phyloP scores from a whole-genome alignment of 2,329 filamentous ascomycete genomes.

The Mycocentrospora acerina region DNA sequence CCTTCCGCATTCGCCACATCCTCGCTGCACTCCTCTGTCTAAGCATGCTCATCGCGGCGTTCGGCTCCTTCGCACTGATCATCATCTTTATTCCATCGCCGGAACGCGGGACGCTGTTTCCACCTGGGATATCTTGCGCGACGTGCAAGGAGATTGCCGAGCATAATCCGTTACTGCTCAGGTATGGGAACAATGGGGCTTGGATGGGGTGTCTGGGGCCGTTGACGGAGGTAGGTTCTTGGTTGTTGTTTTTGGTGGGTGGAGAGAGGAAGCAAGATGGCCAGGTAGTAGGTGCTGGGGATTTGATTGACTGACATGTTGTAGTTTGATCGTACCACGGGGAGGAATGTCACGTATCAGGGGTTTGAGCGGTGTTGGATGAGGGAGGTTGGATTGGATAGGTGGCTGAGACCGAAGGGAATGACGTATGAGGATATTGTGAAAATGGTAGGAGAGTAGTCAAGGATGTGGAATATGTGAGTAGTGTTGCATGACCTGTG shows the following conservation, averaged over 20 bases:
- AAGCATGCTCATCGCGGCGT: not conserved
- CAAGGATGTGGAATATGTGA: not conserved
- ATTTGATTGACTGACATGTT: no score
- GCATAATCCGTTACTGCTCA: conserved; percentile 5
- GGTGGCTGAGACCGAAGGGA: conserved; percentile 6
- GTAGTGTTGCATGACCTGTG: no score
- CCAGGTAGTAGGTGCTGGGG: no score
- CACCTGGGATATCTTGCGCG: conserved; percentile 1
- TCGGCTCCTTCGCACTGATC: conserved; percentile 2
- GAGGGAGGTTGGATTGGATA: conserved; percentile 1
- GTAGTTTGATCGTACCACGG: no score
- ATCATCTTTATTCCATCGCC: conserved; percentile 2
- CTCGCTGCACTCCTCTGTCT: conserved; percentile 1
- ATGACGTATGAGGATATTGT: conserved; percentile 1
- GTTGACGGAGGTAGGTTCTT: conserved; percentile 2
- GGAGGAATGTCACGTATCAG: conserved; percentile 3
- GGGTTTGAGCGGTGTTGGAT: conserved; percentile 7
- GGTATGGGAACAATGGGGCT: not conserved
- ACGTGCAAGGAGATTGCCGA: conserved; percentile 5
- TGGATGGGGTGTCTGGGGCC: conserved; percentile 7
- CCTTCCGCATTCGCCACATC: conserved; percentile 1
- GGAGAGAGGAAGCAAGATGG: not conserved
- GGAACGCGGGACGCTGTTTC: not conserved
- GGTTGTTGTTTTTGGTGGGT: no score
- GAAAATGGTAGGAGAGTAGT: not conserved